Conservation (phyloP, 139 green algal genomes). For the Limnomonas spitsbergensis region DNA sequence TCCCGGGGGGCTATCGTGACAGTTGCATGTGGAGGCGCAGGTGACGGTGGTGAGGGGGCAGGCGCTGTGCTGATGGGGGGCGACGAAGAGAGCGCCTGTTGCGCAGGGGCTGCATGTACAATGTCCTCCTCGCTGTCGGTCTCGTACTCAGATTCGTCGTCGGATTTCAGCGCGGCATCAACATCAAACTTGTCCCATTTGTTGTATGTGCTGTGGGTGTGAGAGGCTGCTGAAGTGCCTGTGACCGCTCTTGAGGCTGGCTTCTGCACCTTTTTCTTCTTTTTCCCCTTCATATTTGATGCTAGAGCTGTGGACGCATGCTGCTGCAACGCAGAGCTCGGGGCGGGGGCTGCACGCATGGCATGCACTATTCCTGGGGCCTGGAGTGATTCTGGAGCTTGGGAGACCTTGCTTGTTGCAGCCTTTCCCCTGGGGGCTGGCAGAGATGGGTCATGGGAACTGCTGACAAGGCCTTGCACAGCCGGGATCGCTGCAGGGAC, state of each 20-base stretch:
- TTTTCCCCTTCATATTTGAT: not conserved
- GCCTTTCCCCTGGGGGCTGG: slow-evolving; percentile 33
- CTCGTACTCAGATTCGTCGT: not conserved
- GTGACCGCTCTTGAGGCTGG: not conserved
- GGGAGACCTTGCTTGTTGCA: slow-evolving; percentile 3
- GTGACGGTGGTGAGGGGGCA: too few relatives aligned
- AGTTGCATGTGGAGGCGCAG: too few relatives aligned
- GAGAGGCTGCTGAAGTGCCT: slow-evolving; percentile 37
- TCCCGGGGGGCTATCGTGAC: not conserved
- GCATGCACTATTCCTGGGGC: slow-evolving; percentile 1
- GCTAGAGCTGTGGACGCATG: not conserved
- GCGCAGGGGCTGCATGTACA: not conserved
- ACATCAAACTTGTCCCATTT: slow-evolving; percentile 77
- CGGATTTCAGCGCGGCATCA: slow-evolving; percentile 34
- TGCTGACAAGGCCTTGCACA: not conserved
- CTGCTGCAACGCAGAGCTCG: not conserved
- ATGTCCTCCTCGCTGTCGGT: slow-evolving; percentile 6
- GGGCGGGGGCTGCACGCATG: not conserved
- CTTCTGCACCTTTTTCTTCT: not conserved
- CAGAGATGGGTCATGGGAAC: not conserved
- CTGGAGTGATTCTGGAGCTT: slow-evolving; percentile 19
- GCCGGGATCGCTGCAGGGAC: not conserved
- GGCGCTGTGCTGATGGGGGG: not conserved
- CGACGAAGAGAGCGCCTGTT: not conserved
- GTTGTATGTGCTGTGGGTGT: slow-evolving; percentile 63